Conservation (phyloP, 106 monocot genomes). For the Ottelia alismoides region DNA sequence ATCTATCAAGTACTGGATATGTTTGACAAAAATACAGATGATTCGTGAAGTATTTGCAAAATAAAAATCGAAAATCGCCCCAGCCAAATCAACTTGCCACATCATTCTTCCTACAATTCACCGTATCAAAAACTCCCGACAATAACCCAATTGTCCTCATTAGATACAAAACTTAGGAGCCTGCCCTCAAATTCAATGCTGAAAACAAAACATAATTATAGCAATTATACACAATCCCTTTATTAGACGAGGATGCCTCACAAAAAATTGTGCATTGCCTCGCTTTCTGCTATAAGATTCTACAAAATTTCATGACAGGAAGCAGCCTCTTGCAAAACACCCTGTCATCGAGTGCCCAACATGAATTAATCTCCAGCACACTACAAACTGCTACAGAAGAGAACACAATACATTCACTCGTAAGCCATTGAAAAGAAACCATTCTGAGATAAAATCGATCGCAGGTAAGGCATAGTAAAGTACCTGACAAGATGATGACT, state of each 20-base stretch:
- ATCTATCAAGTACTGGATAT: too few relatives aligned
- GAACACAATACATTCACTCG: neutral
- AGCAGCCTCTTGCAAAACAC: neutral
- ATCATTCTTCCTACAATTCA: too few relatives aligned
- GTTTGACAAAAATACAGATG: too few relatives aligned
- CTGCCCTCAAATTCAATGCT: neutral
- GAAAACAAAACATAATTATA: too few relatives aligned
- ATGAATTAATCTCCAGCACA: neutral
- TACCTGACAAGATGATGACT: conserved; percentile 10
- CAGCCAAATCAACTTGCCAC: too few relatives aligned
- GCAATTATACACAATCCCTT: neutral
- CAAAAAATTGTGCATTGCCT: conserved; percentile 11
- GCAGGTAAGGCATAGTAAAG: neutral
- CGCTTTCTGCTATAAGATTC: neutral
- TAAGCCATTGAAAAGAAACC: neutral
- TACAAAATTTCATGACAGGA: conserved; percentile 6
- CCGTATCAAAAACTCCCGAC: too few relatives aligned
- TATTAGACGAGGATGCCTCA: conserved; percentile 6
- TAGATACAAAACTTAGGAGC: too few relatives aligned
- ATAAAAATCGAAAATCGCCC: too few relatives aligned
- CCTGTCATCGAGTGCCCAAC: neutral
- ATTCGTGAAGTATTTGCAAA: too few relatives aligned
- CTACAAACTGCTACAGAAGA: neutral
- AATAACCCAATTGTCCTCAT: too few relatives aligned
- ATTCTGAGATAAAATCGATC: neutral